Evolutionary conservation across 1,284 basidiomycete species (phyloP).

Genomic region (Malassezia nana): DNA sequence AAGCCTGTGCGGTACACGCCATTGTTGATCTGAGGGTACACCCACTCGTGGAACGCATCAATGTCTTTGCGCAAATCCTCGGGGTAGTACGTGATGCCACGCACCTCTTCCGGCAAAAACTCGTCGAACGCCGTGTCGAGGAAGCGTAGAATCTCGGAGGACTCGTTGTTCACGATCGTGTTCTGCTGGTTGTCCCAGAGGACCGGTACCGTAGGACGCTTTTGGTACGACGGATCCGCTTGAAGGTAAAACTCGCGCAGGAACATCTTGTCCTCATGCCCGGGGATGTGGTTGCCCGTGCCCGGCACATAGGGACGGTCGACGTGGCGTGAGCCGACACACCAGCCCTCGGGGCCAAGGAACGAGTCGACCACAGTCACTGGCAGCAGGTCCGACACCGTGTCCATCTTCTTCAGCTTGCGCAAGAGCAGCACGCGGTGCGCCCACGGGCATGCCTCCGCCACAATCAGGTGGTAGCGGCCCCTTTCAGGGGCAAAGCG

Average conservation of each 20-base stretch:
- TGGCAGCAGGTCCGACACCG: slow-evolving; percentile 60
- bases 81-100: slow-evolving; percentile 57
- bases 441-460: slow-evolving; percentile 64
- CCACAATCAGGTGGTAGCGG: slow-evolving; percentile 49
- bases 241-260: slow-evolving; percentile 76
- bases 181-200: slow-evolving; percentile 84
- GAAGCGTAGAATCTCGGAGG: slow-evolving; percentile 63
- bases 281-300: slow-evolving; percentile 35
- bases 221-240: slow-evolving; percentile 55
- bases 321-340: slow-evolving; percentile 57
- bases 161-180: slow-evolving; percentile 74
- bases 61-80: slow-evolving; percentile 61
- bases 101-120: slow-evolving; percentile 29
- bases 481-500: slow-evolving; percentile 73
- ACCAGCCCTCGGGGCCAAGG: slow-evolving; percentile 76
- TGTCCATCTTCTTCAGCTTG: slow-evolving; percentile 81
- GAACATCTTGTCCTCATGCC: slow-evolving; percentile 54
- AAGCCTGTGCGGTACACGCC: slow-evolving; percentile 78
- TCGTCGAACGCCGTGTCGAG: slow-evolving; percentile 57
- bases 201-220: slow-evolving; percentile 56
- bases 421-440: slow-evolving; percentile 78
- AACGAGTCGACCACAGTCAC: slow-evolving; percentile 62
- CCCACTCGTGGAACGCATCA: slow-evolving; percentile 76
- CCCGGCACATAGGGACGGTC: slow-evolving; percentile 26
- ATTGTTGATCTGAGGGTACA: slow-evolving; percentile 52